These are phyloP conservation scores for Batrachochytrium dendrobatidis DNA, from an alignment of 371 early-diverging fungal genomes.

Conservation along the genomic window DNA sequence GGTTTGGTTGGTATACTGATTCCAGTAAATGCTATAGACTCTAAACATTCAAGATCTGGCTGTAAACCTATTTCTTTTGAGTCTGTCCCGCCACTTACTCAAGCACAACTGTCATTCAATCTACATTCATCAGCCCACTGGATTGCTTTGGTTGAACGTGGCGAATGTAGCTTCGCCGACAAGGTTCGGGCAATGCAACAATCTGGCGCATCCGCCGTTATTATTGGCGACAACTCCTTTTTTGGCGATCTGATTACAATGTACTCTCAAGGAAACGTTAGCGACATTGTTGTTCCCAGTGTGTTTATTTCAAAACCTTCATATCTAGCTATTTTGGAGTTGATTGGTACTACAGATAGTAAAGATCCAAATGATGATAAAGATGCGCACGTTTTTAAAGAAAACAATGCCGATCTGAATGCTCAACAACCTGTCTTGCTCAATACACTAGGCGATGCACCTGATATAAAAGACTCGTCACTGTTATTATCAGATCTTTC, in stretches of 20 bases:
- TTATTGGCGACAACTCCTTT: slow-evolving; percentile 70
- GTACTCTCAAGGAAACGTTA: slow-evolving; percentile 53
- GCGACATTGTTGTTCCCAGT: slow-evolving; percentile 30
- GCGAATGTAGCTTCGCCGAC: slow-evolving; percentile 76
- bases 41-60: too few species aligned
- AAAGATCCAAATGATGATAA: too few species aligned
- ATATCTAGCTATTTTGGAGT: slow-evolving; percentile 4
- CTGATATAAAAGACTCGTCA: not conserved
- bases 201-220: slow-evolving; percentile 76
- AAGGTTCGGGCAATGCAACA: slow-evolving; percentile 84
- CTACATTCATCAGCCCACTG: too few species aligned
- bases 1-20: too few species aligned
- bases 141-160: slow-evolving; percentile 78
- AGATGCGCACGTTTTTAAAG: not conserved
- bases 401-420: not conserved
- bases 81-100: too few species aligned
- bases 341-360: too few species aligned
- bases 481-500: too few species aligned
- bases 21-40: too few species aligned
- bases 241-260: slow-evolving; percentile 65
- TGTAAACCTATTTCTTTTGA: too few species aligned
- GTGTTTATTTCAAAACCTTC: slow-evolving; percentile 27
- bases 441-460: not conserved
- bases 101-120: too few species aligned
- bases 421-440: too few species aligned